Evolutionary conservation across 106 monocot species (phyloP), one percentile per base, ranked within the genome.

Genomic region (Amphibolis antarctica): DNA sequence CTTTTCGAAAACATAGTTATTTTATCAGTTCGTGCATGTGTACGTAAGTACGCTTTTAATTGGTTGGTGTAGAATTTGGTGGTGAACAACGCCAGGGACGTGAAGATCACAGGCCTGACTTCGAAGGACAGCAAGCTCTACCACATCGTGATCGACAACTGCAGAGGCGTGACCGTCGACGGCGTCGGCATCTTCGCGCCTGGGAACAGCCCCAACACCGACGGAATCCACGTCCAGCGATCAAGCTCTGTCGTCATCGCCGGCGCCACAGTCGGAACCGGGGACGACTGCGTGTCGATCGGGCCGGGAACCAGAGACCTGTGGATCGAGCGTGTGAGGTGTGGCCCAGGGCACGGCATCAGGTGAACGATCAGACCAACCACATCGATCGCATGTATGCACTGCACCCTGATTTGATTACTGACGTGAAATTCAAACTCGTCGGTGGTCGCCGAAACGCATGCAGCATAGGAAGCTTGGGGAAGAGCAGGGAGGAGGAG

Each of bases 251-350:
- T 82, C 31, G 65, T 61, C 52, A 42, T 82, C 36, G 54, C 63
- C 25, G 53, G 46, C 31, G 28, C 71, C 28, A 20, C 15, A 53
- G 68, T 82, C 24, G 46, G 13, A 53, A 82, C 78, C 15, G 82
- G 82, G 11, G 82, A 82, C 71, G 82, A 82, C 60, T 82, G 82
- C 71, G 71, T 82, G 62, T 78, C 82, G 14, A 68, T 82, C n/a
- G 69, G 69, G 2, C 42, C 57, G 10, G 81, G 81, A 10, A 66
- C 27, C 17, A 54, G 60, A 44, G 55, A 74, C 47, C 44, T 77
- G 14, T 70, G 69, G 69, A 71, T 82, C 44, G 70, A 77, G 65
- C 19, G 24, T 21, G 21, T 82, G 20, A 27, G 24, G 4, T 77
- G 77, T 30, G 81, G 81, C 1, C 77, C 77, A 9, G 81, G 81